Evolutionary conservation across 768 basidiomycete genomes (phyloP), one percentile per base, ranked within the genome.

Genomic region (Pilatotrama ljubarskyi): DNA sequence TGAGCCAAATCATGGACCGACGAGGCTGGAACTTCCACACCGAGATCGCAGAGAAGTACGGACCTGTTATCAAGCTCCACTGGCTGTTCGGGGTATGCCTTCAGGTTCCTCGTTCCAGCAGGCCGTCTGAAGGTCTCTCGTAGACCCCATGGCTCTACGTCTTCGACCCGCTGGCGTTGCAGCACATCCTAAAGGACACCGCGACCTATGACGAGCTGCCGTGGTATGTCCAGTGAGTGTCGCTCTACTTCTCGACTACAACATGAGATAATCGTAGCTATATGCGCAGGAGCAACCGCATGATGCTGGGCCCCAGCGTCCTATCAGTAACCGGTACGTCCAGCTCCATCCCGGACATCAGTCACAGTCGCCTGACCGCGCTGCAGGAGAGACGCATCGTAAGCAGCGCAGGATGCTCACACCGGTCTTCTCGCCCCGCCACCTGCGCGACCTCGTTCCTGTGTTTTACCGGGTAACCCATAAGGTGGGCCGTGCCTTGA

Each of bases 401-500:
- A 67, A 58, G 24, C 69, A 70, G 51, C 66, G 68, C 18, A 69
- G 66, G 51, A 36, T 66, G 44, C 51, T 66, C 25, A 61, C 46
- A 9, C 65, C 65, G 2, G 59, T 59, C 10, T 66, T 66, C 43
- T 59, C 60, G 6, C 32, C 47, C 37, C 53, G 35, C 1, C 63
- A 64, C 32, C 58, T 66, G 24, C 57, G 62, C 3, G 32, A 58
- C 13, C 36, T 64, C 20, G 49, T 59, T 0, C 65, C 65, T 24
- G 49, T 66, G 6, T 66, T 66, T 49, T 57, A 62, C 47, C 25
- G 40, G 25, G 60, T 66, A 8, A 55, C 51, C 2, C 20, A 51
- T n/a, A 55, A 59, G 62, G 65, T 57, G 1, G 22, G 48, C n/a
- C 4, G 20, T 43, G 20, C 18, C 20, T 22, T 18, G 8, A 43